Evolutionary conservation across 441 rosid genomes (phyloP), one percentile per base, ranked within the genome.

Genomic region (Adansonia gregorii): DNA sequence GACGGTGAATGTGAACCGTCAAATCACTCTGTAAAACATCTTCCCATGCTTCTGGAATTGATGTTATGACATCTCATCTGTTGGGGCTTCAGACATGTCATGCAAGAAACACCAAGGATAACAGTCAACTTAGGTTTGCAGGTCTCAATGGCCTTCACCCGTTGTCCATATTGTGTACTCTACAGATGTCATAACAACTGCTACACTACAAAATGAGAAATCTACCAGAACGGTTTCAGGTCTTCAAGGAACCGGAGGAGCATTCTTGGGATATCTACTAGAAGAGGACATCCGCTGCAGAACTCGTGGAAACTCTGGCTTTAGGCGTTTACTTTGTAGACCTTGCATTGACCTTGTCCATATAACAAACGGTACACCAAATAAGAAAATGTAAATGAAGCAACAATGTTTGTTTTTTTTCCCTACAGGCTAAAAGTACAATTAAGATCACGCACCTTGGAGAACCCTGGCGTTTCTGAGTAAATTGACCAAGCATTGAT

Each of bases 231-330:
- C 10, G 56, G n/a, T 14, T 6, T 51, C 9, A 11, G 14, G 8
- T 55, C 72, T 54, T 83, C 86, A 90, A 2, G 94, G 91, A 81
- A 87, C 87, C 51, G 86, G 81, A 76, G 90, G 84, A 73, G 91
- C 85, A 72, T 89, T 90, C 83, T 84, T 90, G 27, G 92, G 87
- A 74, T 85, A 93, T 91, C 99, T 86, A 73, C 91, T 88, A 72
- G 98, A 89, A 61, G 95, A 85, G 27, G 98, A 87, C 88, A 91
- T 88, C 78, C 97, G 90, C 76, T 88, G 95, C 79, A 88, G 31
- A 69, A 79, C 87, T 73, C 97, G 84, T 20, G 90, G 88, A 80
- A 90, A 92, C 71, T 91, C 96, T 10, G 91, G 90, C 88, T 90
- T 93, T n/a, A 84, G 74, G 11, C 97, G 96, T 87, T 96, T 96